Conservation (phyloP, 2,329 filamentous ascomycete genomes). For the Aschersonia sp. region DNA sequence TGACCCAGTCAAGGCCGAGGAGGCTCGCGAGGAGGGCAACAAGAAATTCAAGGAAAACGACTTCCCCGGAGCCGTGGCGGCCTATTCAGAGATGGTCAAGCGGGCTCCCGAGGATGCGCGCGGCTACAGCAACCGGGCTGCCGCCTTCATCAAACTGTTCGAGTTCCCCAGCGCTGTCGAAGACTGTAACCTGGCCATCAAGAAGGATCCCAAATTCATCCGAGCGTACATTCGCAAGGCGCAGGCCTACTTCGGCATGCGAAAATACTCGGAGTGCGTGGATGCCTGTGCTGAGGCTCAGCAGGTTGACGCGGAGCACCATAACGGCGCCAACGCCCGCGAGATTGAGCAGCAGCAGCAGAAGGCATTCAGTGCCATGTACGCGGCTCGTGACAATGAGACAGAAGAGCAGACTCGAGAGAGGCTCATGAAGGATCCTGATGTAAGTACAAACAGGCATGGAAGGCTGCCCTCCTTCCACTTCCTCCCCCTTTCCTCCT, state of each 20-base stretch:
- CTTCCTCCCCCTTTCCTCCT: neutral
- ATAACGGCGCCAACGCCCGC: slow-evolving; percentile 61
- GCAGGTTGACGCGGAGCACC: slow-evolving; percentile 55
- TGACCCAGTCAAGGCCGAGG: slow-evolving; percentile 82
- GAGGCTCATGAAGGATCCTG: slow-evolving; percentile 77
- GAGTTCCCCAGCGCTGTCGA: slow-evolving; percentile 87
- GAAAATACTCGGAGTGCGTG: slow-evolving; percentile 89
- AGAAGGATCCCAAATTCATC: slow-evolving; percentile 83
- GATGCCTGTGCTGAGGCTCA: slow-evolving; percentile 76
- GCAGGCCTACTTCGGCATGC: slow-evolving; percentile 91
- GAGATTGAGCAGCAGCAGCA: slow-evolving; percentile 92
- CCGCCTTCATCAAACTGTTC: slow-evolving; percentile 91
- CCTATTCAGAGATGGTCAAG: slow-evolving; percentile 95
- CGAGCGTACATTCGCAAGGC: slow-evolving; percentile 94
- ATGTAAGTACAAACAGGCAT: slow-evolving; percentile 40
- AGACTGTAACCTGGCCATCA: slow-evolving; percentile 84
- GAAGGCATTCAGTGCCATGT: slow-evolving; percentile 85
- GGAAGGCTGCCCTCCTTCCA: no score
- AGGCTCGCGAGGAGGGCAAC: slow-evolving; percentile 88
- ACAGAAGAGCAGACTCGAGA: slow-evolving; percentile 91
- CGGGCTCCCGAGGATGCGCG: slow-evolving; percentile 83
- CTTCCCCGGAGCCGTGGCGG: slow-evolving; percentile 87
- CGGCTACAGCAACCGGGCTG: slow-evolving; percentile 93
- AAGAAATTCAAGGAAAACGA: slow-evolving; percentile 94
- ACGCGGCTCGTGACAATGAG: slow-evolving; percentile 80